Evolutionary conservation across 495 filamentous ascomycete genomes (phyloP).

Genomic region (Penicillium atrosanguineum): DNA sequence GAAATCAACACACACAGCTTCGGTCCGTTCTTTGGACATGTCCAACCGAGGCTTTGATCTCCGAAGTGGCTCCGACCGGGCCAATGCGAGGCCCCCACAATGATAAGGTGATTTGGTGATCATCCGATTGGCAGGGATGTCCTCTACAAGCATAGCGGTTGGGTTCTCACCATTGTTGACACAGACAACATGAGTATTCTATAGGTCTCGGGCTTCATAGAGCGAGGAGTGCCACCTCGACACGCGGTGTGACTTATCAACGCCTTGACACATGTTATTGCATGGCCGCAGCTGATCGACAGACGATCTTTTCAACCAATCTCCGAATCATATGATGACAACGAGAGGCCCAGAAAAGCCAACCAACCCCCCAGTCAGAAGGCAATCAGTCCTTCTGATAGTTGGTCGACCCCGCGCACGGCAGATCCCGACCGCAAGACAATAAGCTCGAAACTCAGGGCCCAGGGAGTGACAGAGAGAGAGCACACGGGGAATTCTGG

Average conservation of each 20-base stretch:
- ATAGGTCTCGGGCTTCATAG: neutral
- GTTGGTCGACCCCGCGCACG: neutral
- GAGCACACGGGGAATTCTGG: neutral
- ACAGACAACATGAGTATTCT: neutral
- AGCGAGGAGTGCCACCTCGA: neutral
- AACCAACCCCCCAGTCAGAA: neutral
- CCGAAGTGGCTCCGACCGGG: neutral
- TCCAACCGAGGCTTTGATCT: too few relatives aligned
- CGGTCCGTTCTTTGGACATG: too few relatives aligned
- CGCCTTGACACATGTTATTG: neutral
- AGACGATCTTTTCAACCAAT: neutral
- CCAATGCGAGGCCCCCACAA: neutral
- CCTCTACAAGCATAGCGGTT: too few relatives aligned
- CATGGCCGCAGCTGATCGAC: neutral
- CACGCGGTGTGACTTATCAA: neutral
- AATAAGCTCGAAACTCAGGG: slow-evolving; percentile 3
- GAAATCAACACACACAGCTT: neutral
- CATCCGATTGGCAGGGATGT: neutral
- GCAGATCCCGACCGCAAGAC: neutral
- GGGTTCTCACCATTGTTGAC: neutral
- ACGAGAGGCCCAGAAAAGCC: neutral
- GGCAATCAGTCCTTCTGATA: neutral
- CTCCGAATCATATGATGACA: neutral
- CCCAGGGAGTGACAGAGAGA: neutral
- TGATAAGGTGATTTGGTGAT: neutral